Conservation (phyloP, 208 protist genomes). For the Lotmaria passim region DNA sequence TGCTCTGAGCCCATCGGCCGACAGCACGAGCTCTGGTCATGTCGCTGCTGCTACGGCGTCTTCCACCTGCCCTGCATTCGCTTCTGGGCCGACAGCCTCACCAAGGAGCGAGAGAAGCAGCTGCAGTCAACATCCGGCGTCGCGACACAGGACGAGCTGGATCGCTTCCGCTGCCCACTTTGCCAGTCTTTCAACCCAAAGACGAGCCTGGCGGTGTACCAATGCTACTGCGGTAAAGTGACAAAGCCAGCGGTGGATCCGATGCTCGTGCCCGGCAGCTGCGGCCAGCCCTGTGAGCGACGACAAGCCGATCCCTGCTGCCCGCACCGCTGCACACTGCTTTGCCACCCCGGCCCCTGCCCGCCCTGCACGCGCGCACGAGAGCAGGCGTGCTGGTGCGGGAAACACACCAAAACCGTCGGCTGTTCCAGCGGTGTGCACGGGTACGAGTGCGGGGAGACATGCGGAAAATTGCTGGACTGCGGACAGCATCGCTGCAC, state of each 20-base stretch:
- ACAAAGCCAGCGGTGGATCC: slow-evolving; percentile 55
- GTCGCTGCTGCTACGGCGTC: slow-evolving; percentile 69
- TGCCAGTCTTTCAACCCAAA: slow-evolving; percentile 52
- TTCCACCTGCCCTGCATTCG: slow-evolving; percentile 76
- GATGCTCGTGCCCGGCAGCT: slow-evolving; percentile 80
- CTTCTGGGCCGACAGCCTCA: slow-evolving; percentile 58
- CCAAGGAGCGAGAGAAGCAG: slow-evolving; percentile 53
- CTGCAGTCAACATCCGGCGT: slow-evolving; percentile 30
- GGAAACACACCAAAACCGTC: slow-evolving; percentile 63
- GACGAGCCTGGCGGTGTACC: slow-evolving; percentile 37
- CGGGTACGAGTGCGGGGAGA: slow-evolving; percentile 75
- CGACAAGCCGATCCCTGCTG: slow-evolving; percentile 61
- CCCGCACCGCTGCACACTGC: slow-evolving; percentile 71
- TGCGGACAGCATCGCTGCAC: slow-evolving; percentile 87
- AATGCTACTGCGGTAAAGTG: slow-evolving; percentile 85
- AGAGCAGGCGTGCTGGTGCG: slow-evolving; percentile 82
- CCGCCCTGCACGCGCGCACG: slow-evolving; percentile 67
- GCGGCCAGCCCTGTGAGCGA: slow-evolving; percentile 70
- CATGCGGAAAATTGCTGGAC: slow-evolving; percentile 72
- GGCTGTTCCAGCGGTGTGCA: slow-evolving; percentile 75
- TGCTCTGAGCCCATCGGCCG: slow-evolving; percentile 67
- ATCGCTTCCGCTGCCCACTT: slow-evolving; percentile 74
- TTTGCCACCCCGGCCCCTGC: slow-evolving; percentile 88
- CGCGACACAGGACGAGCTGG: slow-evolving; percentile 21
- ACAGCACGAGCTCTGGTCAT: slow-evolving; percentile 63